Evolutionary conservation across 73 alveolate genomes (phyloP), one percentile per base, ranked within the genome.

Genomic region (Stentor coeruleus): DNA sequence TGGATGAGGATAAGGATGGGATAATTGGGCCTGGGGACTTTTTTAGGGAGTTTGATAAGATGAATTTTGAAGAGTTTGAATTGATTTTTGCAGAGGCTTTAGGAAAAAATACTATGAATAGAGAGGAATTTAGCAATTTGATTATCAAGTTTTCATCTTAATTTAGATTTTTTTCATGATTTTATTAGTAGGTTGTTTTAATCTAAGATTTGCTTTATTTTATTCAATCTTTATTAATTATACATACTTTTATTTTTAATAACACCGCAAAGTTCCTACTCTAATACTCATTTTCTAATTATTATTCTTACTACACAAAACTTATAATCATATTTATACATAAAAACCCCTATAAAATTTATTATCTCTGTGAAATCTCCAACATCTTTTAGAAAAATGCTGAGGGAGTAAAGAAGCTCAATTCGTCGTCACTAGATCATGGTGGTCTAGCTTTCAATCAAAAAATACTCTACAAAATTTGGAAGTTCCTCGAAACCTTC

Each of bases 381-480:
- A 87, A 91, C 3, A 76, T 83, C 3, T 80, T 91, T 38, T 91
- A 59, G 86, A 83, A 86, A 86, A 83, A 35, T 84, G 88, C 31
- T 40, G 33, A 2, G 37, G n/a, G 0, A 66, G 79, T 31, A 82
- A 58, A 57, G 55, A 73, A 3, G 81, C 83, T 3, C 74, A 41
- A 31, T 42, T 76, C 42, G 91, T 75, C 76, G 83, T 91, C 58
- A 35, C 89, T 26, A 35, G 82, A 49, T 38, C 58, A 83, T 3
- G 81, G 87, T 30, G 96, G 96, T 36, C 42, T 90, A 3, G 91
- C 96, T 35, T 90, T 87, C 59, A 83, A 90, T 41, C 83, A 86
- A 66, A 83, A 87, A 35, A 74, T 86, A 3, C 86, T 90, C 39
- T 84, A 84, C 59, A 86, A 83, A 39, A 59, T 90, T 72, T 90